phyloP scores from a whole-genome alignment of 495 filamentous ascomycete genomes.

The Penicillium maclennaniae region DNA sequence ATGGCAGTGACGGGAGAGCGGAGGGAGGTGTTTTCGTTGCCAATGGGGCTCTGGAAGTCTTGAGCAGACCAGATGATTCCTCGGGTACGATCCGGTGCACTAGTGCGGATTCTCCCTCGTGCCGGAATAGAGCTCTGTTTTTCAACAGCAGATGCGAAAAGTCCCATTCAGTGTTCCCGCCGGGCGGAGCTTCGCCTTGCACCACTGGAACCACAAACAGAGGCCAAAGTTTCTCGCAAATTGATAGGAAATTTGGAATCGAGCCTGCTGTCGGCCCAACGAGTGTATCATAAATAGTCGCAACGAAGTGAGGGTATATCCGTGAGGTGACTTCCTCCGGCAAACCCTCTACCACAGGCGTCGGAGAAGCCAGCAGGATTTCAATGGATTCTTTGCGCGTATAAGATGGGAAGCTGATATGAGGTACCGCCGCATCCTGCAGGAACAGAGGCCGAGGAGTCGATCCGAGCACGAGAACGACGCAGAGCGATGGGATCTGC shows the following conservation, averaged over 20 bases:
- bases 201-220: constrained; percentile 60
- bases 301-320: constrained; percentile 43
- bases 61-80: constrained; percentile 17
- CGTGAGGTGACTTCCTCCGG: constrained; percentile 26
- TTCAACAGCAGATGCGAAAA: constrained; percentile 77
- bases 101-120: constrained; percentile 69
- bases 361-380: constrained; percentile 57
- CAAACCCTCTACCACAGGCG: constrained; percentile 30
- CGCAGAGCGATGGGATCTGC: constrained; percentile 77
- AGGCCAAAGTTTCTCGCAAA: constrained; percentile 68
- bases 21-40: constrained; percentile 33
- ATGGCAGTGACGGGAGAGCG: constrained; percentile 55
- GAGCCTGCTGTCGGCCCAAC: constrained; percentile 44
- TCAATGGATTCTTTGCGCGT: constrained; percentile 70
- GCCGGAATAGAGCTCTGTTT: constrained; percentile 70
- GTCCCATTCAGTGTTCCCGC: constrained; percentile 58
- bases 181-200: constrained; percentile 33
- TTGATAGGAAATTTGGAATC: constrained; percentile 37
- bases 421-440: constrained; percentile 65
- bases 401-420: constrained; percentile 84
- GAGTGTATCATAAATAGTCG: constrained; percentile 39
- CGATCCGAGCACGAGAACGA: constrained; percentile 69
- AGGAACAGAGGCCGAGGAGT: constrained; percentile 68
- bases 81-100: constrained; percentile 63
- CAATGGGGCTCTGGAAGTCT: constrained; percentile 21